phyloP scores from a whole-genome alignment of 306 rosid genomes.

The Cyclanthera cordifolia region DNA sequence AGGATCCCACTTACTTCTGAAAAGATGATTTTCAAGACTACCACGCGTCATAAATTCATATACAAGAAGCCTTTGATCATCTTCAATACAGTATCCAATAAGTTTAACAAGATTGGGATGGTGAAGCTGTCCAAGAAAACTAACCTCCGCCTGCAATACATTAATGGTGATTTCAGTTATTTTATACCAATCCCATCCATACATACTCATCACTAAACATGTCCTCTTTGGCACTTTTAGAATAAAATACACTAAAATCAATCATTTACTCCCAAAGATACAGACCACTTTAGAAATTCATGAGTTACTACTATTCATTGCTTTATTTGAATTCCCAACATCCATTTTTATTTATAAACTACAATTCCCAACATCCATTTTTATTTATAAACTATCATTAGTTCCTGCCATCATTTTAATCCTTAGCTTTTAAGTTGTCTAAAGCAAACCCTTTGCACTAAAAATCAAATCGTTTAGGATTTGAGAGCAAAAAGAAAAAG shows the following conservation, averaged over 20 bases:
- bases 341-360: no score
- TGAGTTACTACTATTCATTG: neutral
- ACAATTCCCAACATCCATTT: neutral
- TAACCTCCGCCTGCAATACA: conserved; percentile 79
- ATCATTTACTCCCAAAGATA: no score
- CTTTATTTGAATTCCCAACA: neutral
- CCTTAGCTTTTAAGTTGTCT: neutral
- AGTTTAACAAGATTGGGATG: conserved; percentile 92
- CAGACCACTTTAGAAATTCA: neutral
- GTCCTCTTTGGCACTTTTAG: neutral
- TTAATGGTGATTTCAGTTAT: neutral
- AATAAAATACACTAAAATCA: neutral
- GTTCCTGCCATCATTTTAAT: neutral
- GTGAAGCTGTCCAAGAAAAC: conserved; percentile 96
- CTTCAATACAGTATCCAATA: conserved; percentile 87
- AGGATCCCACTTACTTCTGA: conserved; percentile 57
- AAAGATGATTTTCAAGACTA: conserved; percentile 91
- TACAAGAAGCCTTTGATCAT: conserved; percentile 87
- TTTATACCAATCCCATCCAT: neutral
- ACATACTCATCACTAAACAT: neutral
- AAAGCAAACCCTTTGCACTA: neutral
- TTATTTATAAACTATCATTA: neutral
- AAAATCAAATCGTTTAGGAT: neutral
- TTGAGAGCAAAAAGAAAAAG: neutral
- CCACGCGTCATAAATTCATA: conserved; percentile 97